Evolutionary conservation across 805 yeast genomes (phyloP).

Genomic region (Nakazawaea ishiwadae): DNA sequence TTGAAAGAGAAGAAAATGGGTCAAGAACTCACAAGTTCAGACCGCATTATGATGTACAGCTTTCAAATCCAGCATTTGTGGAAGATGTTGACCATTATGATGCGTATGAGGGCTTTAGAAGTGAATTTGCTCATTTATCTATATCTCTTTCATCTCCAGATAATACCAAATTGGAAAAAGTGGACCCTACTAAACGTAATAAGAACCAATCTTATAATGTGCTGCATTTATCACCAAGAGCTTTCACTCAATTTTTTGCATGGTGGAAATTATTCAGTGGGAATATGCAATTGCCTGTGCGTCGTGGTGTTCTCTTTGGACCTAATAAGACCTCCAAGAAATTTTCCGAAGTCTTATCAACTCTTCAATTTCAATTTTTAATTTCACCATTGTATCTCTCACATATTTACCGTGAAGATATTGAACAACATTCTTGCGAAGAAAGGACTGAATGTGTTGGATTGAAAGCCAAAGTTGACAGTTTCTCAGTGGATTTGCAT

Average conservation of each 20-base stretch:
- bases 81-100: constrained; percentile 55
- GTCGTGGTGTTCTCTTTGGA: constrained; percentile 70
- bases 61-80: constrained; percentile 52
- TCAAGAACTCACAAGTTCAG: constrained; percentile 39
- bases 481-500: constrained; percentile 61
- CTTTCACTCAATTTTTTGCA: constrained; percentile 59
- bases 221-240: constrained; percentile 69
- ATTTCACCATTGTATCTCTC: constrained; percentile 70
- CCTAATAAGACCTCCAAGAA: constrained; percentile 51
- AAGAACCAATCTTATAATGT: constrained; percentile 48
- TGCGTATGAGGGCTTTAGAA: constrained; percentile 75
- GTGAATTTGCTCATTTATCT: constrained; percentile 76
- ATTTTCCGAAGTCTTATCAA: constrained; percentile 68
- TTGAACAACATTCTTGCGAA: constrained; percentile 28
- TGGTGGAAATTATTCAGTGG: constrained; percentile 93
- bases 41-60: constrained; percentile 57
- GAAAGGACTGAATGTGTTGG: constrained; percentile 61
- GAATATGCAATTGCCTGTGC: constrained; percentile 70
- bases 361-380: constrained; percentile 75
- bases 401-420: constrained; percentile 60
- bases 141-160: constrained; percentile 44
- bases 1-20: constrained; percentile 40
- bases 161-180: constrained; percentile 14
- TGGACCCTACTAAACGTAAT: background rate
- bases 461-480: constrained; percentile 53